Evolutionary conservation across 257 asterid genomes (phyloP).

Genomic region (Jaltomata sinuosa): DNA sequence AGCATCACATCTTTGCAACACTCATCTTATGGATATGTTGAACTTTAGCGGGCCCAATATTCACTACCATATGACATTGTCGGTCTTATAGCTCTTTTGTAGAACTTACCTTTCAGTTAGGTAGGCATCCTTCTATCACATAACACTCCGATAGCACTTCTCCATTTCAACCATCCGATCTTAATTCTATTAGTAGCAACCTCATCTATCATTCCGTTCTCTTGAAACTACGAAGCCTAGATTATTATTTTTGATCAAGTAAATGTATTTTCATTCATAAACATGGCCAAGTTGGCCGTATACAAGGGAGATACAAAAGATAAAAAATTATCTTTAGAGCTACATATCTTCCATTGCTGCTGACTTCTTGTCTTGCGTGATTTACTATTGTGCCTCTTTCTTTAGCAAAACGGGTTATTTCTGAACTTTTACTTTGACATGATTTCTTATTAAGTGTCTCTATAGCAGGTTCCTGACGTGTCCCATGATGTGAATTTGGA

Average conservation of each 20-base stretch:
- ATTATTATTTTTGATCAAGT: too few species aligned
- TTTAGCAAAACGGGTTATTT: neutral
- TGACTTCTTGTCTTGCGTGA: neutral
- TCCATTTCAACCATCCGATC: neutral
- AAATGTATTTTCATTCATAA: too few species aligned
- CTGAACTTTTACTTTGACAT: neutral
- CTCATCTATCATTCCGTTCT: neutral
- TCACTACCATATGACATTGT: neutral
- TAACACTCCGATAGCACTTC: neutral
- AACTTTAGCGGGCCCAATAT: neutral
- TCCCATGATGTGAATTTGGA: slow-evolving; percentile 24
- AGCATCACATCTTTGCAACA: neutral
- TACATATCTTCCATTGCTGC: neutral
- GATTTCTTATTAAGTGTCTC: neutral
- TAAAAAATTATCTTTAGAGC: too few species aligned
- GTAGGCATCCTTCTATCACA: neutral
- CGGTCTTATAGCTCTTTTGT: neutral
- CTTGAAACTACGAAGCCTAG: neutral
- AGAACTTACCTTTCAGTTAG: neutral
- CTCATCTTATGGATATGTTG: neutral
- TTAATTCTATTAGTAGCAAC: neutral
- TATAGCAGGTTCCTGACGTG: slow-evolving; percentile 33
- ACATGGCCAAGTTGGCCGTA: too few species aligned
- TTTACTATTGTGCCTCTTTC: neutral
- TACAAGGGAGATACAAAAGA: too few species aligned